Conservation (phyloP, 371 early-diverging fungal species). For the Dichotomocladium elegans region DNA sequence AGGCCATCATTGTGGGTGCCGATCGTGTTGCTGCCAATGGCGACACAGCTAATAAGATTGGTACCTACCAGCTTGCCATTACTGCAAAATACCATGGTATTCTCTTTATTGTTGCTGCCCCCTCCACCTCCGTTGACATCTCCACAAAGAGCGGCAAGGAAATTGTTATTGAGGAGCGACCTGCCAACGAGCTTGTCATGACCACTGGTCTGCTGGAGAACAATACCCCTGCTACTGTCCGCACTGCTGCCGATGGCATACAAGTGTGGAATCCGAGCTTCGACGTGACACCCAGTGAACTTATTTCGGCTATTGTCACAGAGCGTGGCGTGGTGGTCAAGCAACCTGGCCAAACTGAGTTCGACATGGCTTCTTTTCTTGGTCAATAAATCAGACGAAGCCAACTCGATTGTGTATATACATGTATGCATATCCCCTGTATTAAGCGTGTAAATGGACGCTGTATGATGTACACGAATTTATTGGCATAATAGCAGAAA, state of each 20-base stretch:
- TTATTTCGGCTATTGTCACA: conserved; percentile 93
- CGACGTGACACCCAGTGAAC: conserved; percentile 86
- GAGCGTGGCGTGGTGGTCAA: conserved; percentile 85
- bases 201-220: conserved; percentile 59
- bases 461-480: background rate
- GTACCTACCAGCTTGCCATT: conserved; percentile 94
- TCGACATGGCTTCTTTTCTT: conserved; percentile 58
- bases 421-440: background rate
- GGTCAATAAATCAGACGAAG: background rate
- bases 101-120: conserved; percentile 93
- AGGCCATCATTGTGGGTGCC: conserved; percentile 94
- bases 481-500: background rate
- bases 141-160: conserved; percentile 59
- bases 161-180: conserved; percentile 88
- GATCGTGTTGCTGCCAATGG: conserved; percentile 96
- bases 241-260: conserved; percentile 81
- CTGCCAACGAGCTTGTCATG: conserved; percentile 70
- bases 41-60: conserved; percentile 98
- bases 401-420: too few relatives aligned
- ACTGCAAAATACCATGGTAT: conserved; percentile 83
- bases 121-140: conserved; percentile 89
- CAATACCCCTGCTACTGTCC: conserved; percentile 50
- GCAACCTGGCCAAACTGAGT: conserved; percentile 42
- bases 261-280: conserved; percentile 96
- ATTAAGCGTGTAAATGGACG: background rate